These are phyloP conservation scores for Botrytis elliptica DNA, from an alignment of 2,329 filamentous ascomycete species.

Conservation along the genomic window DNA sequence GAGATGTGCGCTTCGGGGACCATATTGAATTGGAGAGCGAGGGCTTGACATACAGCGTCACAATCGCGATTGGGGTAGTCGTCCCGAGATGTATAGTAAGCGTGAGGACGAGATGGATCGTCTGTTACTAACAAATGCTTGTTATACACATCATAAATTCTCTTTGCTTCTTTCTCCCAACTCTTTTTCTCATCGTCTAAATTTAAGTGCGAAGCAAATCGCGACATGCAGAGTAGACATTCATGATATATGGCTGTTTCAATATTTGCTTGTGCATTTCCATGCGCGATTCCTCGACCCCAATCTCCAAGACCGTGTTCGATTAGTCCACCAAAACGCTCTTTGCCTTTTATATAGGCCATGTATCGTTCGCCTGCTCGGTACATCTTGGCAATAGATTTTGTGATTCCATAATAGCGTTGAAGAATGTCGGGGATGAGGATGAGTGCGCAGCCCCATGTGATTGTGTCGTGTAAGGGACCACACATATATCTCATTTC, in stretches of 20 bases:
- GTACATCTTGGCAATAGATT: not conserved
- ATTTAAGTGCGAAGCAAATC: not conserved
- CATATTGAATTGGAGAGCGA: not conserved
- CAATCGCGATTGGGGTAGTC: not conserved
- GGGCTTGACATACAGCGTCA: not conserved
- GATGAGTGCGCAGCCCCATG: not conserved
- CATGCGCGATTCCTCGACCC: not conserved
- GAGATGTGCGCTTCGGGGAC: not conserved
- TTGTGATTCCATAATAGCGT: not conserved
- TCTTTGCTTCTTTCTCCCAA: not conserved
- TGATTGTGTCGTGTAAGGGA: not conserved
- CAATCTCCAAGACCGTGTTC: not conserved
- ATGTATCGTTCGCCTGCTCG: not conserved
- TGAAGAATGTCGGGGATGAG: not conserved
- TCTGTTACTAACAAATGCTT: not conserved
- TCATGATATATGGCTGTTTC: not conserved
- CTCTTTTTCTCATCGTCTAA: not conserved
- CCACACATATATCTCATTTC: not conserved
- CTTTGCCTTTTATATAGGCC: not conserved
- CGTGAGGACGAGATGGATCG: not conserved
- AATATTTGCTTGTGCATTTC: not conserved
- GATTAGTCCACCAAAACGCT: not conserved
- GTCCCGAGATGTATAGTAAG: not conserved
- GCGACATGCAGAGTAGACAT: not conserved
- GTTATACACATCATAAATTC: not conserved